These are phyloP conservation scores for Amanita muscaria DNA, from an alignment of 768 basidiomycete species.

Conservation along the genomic window DNA sequence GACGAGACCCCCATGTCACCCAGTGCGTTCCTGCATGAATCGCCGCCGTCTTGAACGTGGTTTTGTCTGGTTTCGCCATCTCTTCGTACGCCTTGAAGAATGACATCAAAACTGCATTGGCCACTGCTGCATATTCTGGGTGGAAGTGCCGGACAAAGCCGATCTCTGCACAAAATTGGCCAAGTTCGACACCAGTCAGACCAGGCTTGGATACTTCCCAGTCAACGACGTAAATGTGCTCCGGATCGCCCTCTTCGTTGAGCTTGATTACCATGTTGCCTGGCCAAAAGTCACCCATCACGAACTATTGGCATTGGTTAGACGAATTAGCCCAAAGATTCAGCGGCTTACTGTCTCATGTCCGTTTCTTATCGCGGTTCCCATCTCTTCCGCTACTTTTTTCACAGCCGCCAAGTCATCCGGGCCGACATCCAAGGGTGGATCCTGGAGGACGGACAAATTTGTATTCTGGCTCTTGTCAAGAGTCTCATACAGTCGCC, in stretches of 20 bases:
- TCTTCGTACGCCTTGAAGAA: slow-evolving; percentile 40
- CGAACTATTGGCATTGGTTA: slow-evolving; percentile 21
- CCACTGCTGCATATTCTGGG: slow-evolving; percentile 27
- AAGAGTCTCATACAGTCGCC: slow-evolving; percentile 32
- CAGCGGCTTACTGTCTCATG: slow-evolving; percentile 20
- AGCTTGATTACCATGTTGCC: slow-evolving; percentile 51
- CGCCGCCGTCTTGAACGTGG: slow-evolving; percentile 28
- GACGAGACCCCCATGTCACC: slow-evolving; percentile 39
- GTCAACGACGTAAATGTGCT: slow-evolving; percentile 44
- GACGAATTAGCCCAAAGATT: neutral
- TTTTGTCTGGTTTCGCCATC: slow-evolving; percentile 16
- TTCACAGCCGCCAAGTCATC: slow-evolving; percentile 24
- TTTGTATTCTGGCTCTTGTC: slow-evolving; percentile 16
- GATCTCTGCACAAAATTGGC: slow-evolving; percentile 58
- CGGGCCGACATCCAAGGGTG: slow-evolving; percentile 30
- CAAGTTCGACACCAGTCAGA: slow-evolving; percentile 48
- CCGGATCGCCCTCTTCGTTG: slow-evolving; percentile 24
- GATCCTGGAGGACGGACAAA: slow-evolving; percentile 30
- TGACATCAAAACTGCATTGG: slow-evolving; percentile 27
- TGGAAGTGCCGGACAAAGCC: slow-evolving; percentile 40
- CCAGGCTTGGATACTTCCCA: slow-evolving; percentile 60
- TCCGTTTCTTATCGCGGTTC: slow-evolving; percentile 17
- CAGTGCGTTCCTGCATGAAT: slow-evolving; percentile 50
- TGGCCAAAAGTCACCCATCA: slow-evolving; percentile 73
- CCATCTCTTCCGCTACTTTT: slow-evolving; percentile 17